A percentile compares a stretch with the other conserved stretches of the same genome.
Evolutionary conservation across 1,284 basidiomycete genomes (phyloP).

Genomic region (Cryptococcus sp.): DNA sequence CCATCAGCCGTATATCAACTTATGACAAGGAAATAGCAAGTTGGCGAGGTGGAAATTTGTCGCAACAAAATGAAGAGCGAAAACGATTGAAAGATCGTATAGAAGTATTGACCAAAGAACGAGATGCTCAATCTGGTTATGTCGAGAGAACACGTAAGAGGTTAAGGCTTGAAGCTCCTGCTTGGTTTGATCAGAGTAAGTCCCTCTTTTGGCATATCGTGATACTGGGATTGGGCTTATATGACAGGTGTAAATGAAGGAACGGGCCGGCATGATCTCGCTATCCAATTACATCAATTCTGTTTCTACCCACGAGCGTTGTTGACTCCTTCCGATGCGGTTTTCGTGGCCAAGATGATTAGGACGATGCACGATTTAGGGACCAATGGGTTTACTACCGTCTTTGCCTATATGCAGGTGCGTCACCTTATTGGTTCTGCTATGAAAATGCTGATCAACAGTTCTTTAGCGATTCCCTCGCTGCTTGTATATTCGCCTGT

Average conservation of each 20-base stretch:
- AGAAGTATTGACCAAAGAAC: slow-evolving; percentile 32
- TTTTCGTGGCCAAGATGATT: slow-evolving; percentile 88
- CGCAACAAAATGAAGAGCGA: slow-evolving; percentile 25
- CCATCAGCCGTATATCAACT: slow-evolving; percentile 43
- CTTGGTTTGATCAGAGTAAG: slow-evolving; percentile 81
- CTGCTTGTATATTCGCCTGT: slow-evolving; percentile 81
- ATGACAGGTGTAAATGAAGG: not conserved
- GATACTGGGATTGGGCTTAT: not conserved
- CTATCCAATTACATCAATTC: slow-evolving; percentile 57
- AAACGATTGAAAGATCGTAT: slow-evolving; percentile 23
- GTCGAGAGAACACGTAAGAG: slow-evolving; percentile 62
- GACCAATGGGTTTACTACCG: slow-evolving; percentile 78
- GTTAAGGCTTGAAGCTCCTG: slow-evolving; percentile 69
- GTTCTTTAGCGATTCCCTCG: slow-evolving; percentile 77
- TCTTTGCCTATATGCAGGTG: slow-evolving; percentile 68
- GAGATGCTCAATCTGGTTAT: slow-evolving; percentile 30
- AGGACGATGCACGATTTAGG: slow-evolving; percentile 79
- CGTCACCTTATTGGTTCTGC: not conserved
- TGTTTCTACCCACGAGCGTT: slow-evolving; percentile 90
- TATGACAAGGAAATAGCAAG: slow-evolving; percentile 40
- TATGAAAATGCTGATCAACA: slow-evolving; percentile 45
- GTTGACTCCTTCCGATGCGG: slow-evolving; percentile 91
- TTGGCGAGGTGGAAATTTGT: slow-evolving; percentile 16
- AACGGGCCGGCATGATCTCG: slow-evolving; percentile 15
- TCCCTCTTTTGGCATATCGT: slow-evolving; percentile 2